Conservation (phyloP, 169 alveolate genomes). For the Plasmodium gaboni region DNA sequence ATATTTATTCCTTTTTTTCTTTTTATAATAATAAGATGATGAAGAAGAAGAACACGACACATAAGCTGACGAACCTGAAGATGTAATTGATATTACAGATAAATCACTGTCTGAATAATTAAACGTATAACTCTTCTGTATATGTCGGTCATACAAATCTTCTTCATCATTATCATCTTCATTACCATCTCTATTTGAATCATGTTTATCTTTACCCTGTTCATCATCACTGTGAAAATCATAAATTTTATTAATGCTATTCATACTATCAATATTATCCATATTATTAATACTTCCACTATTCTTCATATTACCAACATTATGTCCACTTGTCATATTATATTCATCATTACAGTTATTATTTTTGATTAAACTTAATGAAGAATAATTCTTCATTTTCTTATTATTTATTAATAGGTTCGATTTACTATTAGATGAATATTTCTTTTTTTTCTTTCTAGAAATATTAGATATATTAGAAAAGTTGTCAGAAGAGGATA, state of each 20-base stretch:
- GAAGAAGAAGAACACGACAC: conserved; percentile 50
- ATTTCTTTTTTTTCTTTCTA: conserved; percentile 4
- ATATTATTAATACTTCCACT: not conserved
- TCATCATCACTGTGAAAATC: not conserved
- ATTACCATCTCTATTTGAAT: conserved; percentile 3
- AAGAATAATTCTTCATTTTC: conserved; percentile 7
- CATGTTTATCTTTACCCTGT: not conserved
- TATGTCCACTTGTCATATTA: too few species aligned
- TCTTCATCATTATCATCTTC: not conserved
- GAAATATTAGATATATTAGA: conserved; percentile 50
- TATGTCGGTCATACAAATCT: conserved; percentile 1
- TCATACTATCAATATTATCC: not conserved
- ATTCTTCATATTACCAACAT: not conserved
- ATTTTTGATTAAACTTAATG: not conserved
- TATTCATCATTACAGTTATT: not conserved
- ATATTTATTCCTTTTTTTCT: conserved; percentile 34
- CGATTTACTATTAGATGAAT: conserved; percentile 2
- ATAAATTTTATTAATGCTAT: conserved; percentile 8
- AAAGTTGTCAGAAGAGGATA: conserved; percentile 38
- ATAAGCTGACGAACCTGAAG: conserved; percentile 66
- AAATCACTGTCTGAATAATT: conserved; percentile 51
- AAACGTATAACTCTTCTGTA: conserved; percentile 1
- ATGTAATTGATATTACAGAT: conserved; percentile 53
- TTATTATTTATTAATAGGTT: not conserved
- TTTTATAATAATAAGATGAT: conserved; percentile 55